phyloP scores from a whole-genome alignment of 192 early-diverging fungal genomes.

The Backusella sp. region DNA sequence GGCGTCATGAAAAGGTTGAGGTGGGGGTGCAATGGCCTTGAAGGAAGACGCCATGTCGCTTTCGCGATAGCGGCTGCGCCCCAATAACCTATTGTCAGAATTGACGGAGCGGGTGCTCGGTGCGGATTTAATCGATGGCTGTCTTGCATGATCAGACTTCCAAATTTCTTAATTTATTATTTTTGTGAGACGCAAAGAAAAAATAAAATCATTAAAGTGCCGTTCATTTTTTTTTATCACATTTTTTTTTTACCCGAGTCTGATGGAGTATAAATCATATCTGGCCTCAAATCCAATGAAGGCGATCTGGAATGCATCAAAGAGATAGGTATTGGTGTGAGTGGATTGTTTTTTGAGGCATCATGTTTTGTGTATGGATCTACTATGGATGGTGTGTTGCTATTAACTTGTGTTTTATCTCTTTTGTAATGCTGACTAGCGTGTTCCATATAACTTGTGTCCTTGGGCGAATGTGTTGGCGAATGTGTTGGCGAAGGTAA shows the following conservation, averaged over 20 bases:
- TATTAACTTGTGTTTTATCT: background rate
- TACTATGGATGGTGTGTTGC: background rate
- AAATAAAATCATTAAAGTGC: background rate
- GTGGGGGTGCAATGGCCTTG: slow-evolving; percentile 33
- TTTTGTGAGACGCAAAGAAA: background rate
- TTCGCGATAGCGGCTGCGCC: slow-evolving; percentile 24
- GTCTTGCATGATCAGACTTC: background rate
- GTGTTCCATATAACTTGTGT: slow-evolving; percentile 18
- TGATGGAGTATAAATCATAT: background rate
- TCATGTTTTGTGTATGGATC: background rate
- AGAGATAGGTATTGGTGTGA: background rate
- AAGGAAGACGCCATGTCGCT: slow-evolving; percentile 28
- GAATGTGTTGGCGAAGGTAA: slow-evolving; percentile 20
- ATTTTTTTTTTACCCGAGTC: background rate
- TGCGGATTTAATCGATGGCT: background rate
- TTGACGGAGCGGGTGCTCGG: background rate
- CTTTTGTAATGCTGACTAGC: background rate
- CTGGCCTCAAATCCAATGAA: background rate
- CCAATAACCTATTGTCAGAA: background rate
- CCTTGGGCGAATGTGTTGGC: slow-evolving; percentile 17
- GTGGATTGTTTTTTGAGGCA: background rate
- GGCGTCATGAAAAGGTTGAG: slow-evolving; percentile 11
- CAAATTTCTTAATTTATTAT: background rate
- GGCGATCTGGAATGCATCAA: background rate
- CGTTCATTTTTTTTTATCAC: background rate